Percentiles rank a stretch among this genome's conserved stretches.
These are phyloP conservation scores for Garcia nutans DNA, from an alignment of 345 rosid genomes.

Conservation along the genomic window DNA sequence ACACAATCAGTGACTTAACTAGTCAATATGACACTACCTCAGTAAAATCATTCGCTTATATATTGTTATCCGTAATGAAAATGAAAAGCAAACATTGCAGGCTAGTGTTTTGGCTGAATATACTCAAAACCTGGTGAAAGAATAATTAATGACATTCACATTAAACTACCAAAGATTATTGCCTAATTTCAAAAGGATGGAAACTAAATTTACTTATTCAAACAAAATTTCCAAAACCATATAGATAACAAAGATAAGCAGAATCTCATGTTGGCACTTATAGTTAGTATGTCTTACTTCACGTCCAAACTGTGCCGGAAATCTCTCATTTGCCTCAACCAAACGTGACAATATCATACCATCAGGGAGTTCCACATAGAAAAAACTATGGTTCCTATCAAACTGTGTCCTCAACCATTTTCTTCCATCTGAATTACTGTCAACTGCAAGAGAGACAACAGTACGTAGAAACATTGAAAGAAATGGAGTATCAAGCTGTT, in stretches of 20 bases:
- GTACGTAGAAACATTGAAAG: not conserved
- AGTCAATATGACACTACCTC: not conserved
- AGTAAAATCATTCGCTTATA: not conserved
- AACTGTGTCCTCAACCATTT: conserved; percentile 62
- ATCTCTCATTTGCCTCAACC: conserved; percentile 70
- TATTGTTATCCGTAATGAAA: not conserved
- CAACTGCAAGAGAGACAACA: conserved; percentile 40
- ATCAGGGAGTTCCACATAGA: conserved; percentile 78
- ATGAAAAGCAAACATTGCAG: not conserved
- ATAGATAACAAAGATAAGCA: not conserved
- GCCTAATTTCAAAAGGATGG: not conserved
- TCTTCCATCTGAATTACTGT: conserved; percentile 57
- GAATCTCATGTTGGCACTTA: not conserved
- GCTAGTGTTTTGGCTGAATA: not conserved
- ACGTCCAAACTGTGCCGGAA: conserved; percentile 90
- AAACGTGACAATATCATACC: conserved; percentile 58
- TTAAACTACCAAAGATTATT: not conserved
- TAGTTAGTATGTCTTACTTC: conserved; percentile 47
- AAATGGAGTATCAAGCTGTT: conserved; percentile 6
- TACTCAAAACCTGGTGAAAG: not conserved
- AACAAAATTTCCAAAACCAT: not conserved
- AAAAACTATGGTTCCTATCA: conserved; percentile 54
- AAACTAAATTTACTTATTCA: not conserved
- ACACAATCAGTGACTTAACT: not conserved
- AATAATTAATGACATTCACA: not conserved